Percentiles rank a stretch among this genome's conserved stretches.
These are phyloP conservation scores for Rosa lucieae DNA, from an alignment of 306 rosid species.

Conservation along the genomic window DNA sequence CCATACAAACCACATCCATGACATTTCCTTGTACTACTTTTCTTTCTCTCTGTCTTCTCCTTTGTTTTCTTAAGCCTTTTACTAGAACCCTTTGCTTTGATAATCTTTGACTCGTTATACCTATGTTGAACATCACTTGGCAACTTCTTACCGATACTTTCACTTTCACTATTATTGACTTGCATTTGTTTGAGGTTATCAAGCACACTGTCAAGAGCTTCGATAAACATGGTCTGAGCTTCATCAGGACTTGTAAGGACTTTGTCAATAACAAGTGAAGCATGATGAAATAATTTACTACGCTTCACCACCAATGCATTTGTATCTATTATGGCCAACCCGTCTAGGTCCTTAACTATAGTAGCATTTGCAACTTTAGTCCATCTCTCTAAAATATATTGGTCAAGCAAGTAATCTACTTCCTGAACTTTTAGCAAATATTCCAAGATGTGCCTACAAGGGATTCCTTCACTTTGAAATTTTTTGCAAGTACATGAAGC, in stretches of 20 bases:
- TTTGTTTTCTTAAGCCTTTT: neutral
- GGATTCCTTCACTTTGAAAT: too few species aligned
- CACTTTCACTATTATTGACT: neutral
- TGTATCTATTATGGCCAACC: too few species aligned
- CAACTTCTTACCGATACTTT: neutral
- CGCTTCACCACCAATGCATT: neutral
- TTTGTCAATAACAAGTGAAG: neutral
- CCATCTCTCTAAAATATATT: too few species aligned
- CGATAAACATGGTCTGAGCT: neutral
- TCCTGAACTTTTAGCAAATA: too few species aligned
- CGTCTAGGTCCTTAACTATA: too few species aligned
- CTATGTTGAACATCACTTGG: neutral
- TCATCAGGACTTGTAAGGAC: neutral
- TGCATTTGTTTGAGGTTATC: neutral
- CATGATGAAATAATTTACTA: neutral
- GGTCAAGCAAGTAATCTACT: too few species aligned
- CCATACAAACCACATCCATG: neutral
- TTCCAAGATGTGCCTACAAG: too few species aligned
- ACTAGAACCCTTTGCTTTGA: neutral
- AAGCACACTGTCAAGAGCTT: neutral
- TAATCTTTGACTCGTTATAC: neutral
- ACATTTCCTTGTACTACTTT: neutral
- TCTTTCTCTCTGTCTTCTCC: neutral
- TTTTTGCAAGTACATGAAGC: too few species aligned
- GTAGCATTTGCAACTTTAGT: too few species aligned